phyloP scores from a whole-genome alignment of 1,284 basidiomycete species.

The Boletus smithii region DNA sequence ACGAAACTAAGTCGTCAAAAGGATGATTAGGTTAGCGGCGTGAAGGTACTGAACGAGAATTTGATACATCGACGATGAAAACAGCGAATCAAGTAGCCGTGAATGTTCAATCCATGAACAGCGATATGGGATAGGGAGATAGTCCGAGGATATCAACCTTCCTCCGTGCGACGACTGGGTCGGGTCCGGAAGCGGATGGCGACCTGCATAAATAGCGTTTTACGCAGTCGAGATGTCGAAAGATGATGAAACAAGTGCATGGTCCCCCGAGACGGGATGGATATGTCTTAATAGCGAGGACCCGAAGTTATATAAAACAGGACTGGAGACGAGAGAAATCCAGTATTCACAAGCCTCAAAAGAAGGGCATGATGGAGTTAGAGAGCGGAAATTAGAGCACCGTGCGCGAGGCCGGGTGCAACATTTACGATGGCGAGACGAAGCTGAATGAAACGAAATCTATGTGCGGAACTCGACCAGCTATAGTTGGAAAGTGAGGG shows the following conservation, averaged over 20 bases:
- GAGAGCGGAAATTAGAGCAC: slow-evolving; percentile 38
- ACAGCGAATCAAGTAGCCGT: slow-evolving; percentile 25
- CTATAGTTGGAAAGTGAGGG: slow-evolving; percentile 10
- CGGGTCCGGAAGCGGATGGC: slow-evolving; percentile 15
- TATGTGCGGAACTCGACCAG: slow-evolving; percentile 25
- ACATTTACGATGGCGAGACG: slow-evolving; percentile 28
- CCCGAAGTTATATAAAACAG: slow-evolving; percentile 32
- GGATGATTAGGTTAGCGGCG: slow-evolving; percentile 36
- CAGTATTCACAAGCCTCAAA: slow-evolving; percentile 37
- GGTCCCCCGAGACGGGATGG: slow-evolving; percentile 53
- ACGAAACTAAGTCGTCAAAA: slow-evolving; percentile 33
- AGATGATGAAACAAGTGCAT: slow-evolving; percentile 30
- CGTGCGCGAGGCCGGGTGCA: slow-evolving; percentile 22
- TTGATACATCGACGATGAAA: slow-evolving; percentile 34
- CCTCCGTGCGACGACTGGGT: slow-evolving; percentile 25
- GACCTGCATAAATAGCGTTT: slow-evolving; percentile 35
- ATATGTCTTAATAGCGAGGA: slow-evolving; percentile 54
- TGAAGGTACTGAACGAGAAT: slow-evolving; percentile 33
- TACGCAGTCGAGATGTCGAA: slow-evolving; percentile 36
- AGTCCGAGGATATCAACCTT: slow-evolving; percentile 36
- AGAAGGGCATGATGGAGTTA: slow-evolving; percentile 34
- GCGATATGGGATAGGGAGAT: slow-evolving; percentile 28
- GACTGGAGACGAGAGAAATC: slow-evolving; percentile 30
- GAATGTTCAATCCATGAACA: slow-evolving; percentile 41
- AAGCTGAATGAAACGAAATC: slow-evolving; percentile 23